phyloP scores from a whole-genome alignment of 495 filamentous ascomycete species.

The Penicillium cataractarum region DNA sequence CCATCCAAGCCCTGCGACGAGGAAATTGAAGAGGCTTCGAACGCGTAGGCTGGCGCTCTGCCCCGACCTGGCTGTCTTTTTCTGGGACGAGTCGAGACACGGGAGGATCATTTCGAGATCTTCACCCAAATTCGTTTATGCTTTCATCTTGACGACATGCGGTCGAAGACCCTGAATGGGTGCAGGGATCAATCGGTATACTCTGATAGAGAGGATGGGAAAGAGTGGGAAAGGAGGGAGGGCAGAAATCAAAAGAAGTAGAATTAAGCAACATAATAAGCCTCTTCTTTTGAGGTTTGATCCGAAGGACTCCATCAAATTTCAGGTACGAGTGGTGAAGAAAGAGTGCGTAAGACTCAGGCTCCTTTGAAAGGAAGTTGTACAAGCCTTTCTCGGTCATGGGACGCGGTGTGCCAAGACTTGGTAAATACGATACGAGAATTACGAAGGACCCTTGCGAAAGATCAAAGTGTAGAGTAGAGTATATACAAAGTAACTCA shows the following conservation, averaged over 20 bases:
- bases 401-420: not conserved
- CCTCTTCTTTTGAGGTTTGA: not conserved
- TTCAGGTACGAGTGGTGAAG: not conserved
- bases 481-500: too few species aligned
- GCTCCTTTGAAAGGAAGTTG: not conserved
- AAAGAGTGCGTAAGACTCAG: conserved; percentile 12
- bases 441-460: not conserved
- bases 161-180: not conserved
- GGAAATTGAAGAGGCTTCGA: conserved; percentile 24
- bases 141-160: conserved; percentile 15
- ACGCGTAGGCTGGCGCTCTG: conserved; percentile 17
- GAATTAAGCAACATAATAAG: conserved; percentile 3
- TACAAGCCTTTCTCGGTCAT: conserved; percentile 7
- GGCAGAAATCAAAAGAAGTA: not conserved
- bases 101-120: conserved; percentile 25
- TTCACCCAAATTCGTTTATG: conserved; percentile 7
- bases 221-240: not conserved
- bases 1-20: conserved; percentile 12
- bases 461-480: too few species aligned
- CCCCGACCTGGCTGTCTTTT: not conserved
- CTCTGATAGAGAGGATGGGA: not conserved
- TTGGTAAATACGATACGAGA: not conserved
- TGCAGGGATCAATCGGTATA: too few species aligned
- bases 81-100: conserved; percentile 11
- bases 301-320: not conserved